phyloP scores from a whole-genome alignment of 129 eudicot species.

The Lonicera japonica region DNA sequence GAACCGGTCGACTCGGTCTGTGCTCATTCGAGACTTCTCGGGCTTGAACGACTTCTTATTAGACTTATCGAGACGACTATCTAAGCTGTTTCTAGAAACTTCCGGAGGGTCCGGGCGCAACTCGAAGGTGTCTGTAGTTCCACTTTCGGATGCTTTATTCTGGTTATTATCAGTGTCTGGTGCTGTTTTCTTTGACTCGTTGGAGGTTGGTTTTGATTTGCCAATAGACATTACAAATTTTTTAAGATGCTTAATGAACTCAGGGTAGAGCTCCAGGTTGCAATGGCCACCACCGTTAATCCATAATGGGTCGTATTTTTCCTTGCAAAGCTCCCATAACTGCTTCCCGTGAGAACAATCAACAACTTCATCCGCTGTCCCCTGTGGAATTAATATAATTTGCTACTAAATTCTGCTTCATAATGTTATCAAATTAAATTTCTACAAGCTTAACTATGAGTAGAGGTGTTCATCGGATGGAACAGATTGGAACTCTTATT shows the following conservation, averaged over 20 bases:
- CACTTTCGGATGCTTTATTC: slow-evolving; percentile 41
- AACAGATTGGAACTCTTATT: too few relatives aligned
- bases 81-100: slow-evolving; percentile 91
- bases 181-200: slow-evolving; percentile 36
- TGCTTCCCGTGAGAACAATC: slow-evolving; percentile 90
- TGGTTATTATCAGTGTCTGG: slow-evolving; percentile 25
- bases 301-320: slow-evolving; percentile 85
- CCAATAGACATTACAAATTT: slow-evolving; percentile 51
- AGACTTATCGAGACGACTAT: slow-evolving; percentile 87
- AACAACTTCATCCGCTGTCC: slow-evolving; percentile 90
- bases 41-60: slow-evolving; percentile 77
- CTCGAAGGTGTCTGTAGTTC: slow-evolving; percentile 34
- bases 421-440: background rate
- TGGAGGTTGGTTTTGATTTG: slow-evolving; percentile 37
- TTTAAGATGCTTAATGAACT: slow-evolving; percentile 56
- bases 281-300: slow-evolving; percentile 85
- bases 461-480: too few relatives aligned
- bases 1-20: slow-evolving; percentile 61
- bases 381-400: slow-evolving; percentile 28
- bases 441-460: too few relatives aligned
- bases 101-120: slow-evolving; percentile 56
- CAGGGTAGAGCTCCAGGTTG: slow-evolving; percentile 86
- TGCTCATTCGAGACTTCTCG: slow-evolving; percentile 83
- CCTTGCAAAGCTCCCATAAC: slow-evolving; percentile 82
- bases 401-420: background rate